Conservation (phyloP, 345 rosid species). For the Passiflora organensis region DNA sequence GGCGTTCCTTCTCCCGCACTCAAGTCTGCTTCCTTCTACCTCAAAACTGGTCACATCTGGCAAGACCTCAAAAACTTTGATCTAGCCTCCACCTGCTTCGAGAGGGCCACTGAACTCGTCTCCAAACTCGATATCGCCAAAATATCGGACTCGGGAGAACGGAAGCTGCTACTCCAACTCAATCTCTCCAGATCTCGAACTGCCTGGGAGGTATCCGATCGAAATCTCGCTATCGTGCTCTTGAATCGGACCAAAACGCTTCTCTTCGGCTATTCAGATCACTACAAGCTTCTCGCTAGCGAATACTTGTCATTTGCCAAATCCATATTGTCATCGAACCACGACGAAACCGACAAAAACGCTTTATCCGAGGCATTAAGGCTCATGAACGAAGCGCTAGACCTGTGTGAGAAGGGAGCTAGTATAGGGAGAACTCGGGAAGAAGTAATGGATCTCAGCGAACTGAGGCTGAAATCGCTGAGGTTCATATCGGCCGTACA, state of each 20-base stretch:
- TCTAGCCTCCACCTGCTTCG: slow-evolving; percentile 80
- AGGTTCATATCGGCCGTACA: slow-evolving; percentile 90
- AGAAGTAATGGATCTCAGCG: slow-evolving; percentile 51
- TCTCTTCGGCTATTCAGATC: slow-evolving; percentile 64
- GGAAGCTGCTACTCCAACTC: slow-evolving; percentile 62
- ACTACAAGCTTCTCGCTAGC: slow-evolving; percentile 55
- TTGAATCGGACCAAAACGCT: slow-evolving; percentile 59
- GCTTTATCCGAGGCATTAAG: slow-evolving; percentile 58
- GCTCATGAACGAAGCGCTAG: slow-evolving; percentile 79
- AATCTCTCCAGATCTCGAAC: slow-evolving; percentile 80
- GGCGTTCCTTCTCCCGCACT: slow-evolving; percentile 73
- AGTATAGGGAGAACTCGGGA: slow-evolving; percentile 49
- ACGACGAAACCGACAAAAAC: slow-evolving; percentile 18
- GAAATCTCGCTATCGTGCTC: slow-evolving; percentile 69
- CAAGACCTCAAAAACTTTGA: slow-evolving; percentile 56
- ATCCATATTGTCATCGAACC: slow-evolving; percentile 35
- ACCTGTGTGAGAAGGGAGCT: slow-evolving; percentile 71
- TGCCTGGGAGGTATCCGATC: slow-evolving; percentile 72
- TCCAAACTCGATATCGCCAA: slow-evolving; percentile 46
- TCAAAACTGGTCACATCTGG: slow-evolving; percentile 69
- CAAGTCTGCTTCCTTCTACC: slow-evolving; percentile 74
- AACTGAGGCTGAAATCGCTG: slow-evolving; percentile 53
- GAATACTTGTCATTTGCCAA: slow-evolving; percentile 68
- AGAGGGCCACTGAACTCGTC: slow-evolving; percentile 70
- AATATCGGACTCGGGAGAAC: slow-evolving; percentile 58